phyloP scores from a whole-genome alignment of 2,329 filamentous ascomycete genomes.

The Talaromyces sp. region DNA sequence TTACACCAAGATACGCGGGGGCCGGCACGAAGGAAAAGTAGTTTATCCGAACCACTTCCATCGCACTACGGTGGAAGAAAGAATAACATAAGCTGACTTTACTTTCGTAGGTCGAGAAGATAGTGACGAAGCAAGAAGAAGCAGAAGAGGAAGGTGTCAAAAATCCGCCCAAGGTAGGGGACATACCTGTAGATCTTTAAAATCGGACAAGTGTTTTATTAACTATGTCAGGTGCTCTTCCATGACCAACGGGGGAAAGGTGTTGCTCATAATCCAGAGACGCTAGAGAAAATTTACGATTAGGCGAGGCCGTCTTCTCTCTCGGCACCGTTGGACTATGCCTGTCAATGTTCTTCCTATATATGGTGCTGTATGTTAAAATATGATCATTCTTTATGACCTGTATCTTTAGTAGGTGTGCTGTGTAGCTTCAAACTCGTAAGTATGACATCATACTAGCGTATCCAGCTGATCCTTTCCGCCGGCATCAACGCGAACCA shows the following conservation, averaged over 20 bases:
- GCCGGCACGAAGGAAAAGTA: not conserved
- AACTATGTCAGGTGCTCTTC: not conserved
- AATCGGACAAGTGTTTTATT: too few species aligned
- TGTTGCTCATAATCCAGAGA: not conserved
- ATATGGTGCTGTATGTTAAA: too few species aligned
- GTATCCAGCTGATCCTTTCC: too few species aligned
- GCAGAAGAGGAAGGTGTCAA: not conserved
- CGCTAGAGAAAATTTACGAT: not conserved
- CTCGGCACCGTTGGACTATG: not conserved
- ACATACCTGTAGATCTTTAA: not conserved
- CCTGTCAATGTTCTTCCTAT: not conserved
- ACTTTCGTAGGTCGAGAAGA: not conserved
- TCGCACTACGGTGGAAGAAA: too few species aligned
- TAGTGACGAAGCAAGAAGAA: not conserved
- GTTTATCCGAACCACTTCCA: too few species aligned
- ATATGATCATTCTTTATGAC: too few species aligned
- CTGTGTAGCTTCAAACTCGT: too few species aligned
- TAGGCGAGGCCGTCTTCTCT: not conserved
- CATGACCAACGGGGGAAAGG: not conserved
- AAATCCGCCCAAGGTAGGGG: not conserved
- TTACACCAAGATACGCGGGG: not conserved
- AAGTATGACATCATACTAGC: slow-evolving; percentile 15
- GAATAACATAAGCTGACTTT: too few species aligned
- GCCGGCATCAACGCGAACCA: too few species aligned
- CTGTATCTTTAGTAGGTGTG: too few species aligned